Evolutionary conservation across 2,329 filamentous ascomycete species (phyloP).

Genomic region (Grosmannia penicillata): DNA sequence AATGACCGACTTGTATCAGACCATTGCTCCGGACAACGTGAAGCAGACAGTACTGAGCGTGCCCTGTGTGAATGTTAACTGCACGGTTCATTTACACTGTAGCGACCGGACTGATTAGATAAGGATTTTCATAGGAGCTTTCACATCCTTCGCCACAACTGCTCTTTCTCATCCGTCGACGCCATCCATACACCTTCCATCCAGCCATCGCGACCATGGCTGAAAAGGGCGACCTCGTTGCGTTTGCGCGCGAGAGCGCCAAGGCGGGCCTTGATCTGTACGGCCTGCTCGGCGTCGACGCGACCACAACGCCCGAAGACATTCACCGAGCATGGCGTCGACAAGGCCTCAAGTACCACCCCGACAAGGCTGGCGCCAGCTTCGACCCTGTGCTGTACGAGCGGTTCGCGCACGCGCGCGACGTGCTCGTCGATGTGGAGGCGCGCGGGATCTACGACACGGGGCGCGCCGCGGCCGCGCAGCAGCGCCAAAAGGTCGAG

Average conservation of each 20-base stretch:
- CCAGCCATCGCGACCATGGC: constrained; percentile 5
- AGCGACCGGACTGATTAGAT: constrained; percentile 2
- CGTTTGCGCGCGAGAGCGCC: constrained; percentile 43
- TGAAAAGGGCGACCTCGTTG: constrained; percentile 31
- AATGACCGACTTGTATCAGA: no score
- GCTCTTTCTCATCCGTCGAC: background rate
- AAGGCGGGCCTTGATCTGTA: constrained; percentile 60
- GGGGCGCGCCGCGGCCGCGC: constrained; percentile 53
- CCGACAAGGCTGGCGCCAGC: constrained; percentile 68
- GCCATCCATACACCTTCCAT: background rate
- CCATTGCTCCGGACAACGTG: no score
- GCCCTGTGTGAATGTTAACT: no score
- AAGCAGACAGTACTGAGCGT: no score
- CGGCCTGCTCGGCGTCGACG: constrained; percentile 53
- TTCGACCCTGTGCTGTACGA: constrained; percentile 77
- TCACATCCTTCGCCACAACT: background rate
- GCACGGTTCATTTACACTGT: background rate
- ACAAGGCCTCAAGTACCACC: constrained; percentile 72
- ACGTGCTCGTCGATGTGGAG: constrained; percentile 58
- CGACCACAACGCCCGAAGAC: constrained; percentile 51
- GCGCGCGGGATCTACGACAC: constrained; percentile 67
- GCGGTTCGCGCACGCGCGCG: constrained; percentile 70
- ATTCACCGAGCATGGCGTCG: constrained; percentile 74
- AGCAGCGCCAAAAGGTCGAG: constrained; percentile 56
- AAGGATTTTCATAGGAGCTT: constrained; percentile 1